Base-by-base conservation (phyloP, 805 yeast genomes). In the Myxozyma udenii region DNA sequence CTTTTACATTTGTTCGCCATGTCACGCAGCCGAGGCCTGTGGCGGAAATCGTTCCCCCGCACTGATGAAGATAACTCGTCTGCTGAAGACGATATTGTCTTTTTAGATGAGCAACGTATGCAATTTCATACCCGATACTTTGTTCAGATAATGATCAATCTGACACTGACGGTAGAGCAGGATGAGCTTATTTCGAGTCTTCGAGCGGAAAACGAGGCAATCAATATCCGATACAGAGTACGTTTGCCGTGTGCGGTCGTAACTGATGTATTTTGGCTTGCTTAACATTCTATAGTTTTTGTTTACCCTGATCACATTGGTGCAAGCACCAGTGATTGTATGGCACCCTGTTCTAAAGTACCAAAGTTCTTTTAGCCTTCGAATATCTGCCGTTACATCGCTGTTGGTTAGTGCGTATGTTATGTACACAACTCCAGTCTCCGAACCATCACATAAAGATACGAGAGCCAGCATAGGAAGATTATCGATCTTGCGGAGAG, bases 81-180 rank as follows among this genome's bases (percentile, higher is more conserved):
- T n/a, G n/a, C n/a, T n/a, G n/a, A n/a, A n/a, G 23, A 28, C 33
- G 50, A 51, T 16, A 28, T 53, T 16, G 57, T 53, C 16, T 55
- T 41, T 32, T 49, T 55, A n/a, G 60, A 55, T 46, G 60, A 55
- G 35, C 55, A 55, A 39, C 51, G 60, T 53, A 43, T 21, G 55
- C n/a, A n/a, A n/a, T n/a, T 25, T 18, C 7, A 30, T n/a, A 7
- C 42, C n/a, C 18, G 7, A 4, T 21, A 6, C n/a, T 16, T 33
- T 24, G 18, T 16, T n/a, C 22, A 16, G 14, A 21, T 9, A 21
- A 4, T 6, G 11, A 4, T 33, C 19, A 14, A 24, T 30, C 55
- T 16, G 41, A 37, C 18, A 22, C 32, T 2, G 16, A 16, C 11
- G 14, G 3, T 30, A 55, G 60, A 55, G 33, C 60, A 55, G 43